phyloP scores from a whole-genome alignment of 2,329 filamentous ascomycete species.

The Elsinoe fawcettii region DNA sequence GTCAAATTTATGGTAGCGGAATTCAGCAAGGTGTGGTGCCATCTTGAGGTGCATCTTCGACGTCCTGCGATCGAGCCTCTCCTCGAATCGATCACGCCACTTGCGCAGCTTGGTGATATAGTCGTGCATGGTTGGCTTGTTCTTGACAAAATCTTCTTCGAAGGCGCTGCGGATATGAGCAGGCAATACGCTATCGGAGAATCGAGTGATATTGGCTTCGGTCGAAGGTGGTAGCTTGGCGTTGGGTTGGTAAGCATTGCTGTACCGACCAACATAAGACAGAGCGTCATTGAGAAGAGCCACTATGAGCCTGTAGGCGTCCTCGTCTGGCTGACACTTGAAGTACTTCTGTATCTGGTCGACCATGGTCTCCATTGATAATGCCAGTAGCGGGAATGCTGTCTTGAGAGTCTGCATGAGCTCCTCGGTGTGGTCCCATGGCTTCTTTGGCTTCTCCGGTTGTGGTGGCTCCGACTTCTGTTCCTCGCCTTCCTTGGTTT shows the following conservation, averaged over 20 bases:
- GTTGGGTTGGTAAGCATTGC: conserved; percentile 77
- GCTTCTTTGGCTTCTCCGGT: conserved; percentile 56
- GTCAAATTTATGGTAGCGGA: conserved; percentile 95
- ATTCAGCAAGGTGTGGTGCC: conserved; percentile 88
- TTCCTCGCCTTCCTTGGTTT: conserved; percentile 18
- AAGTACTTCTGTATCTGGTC: conserved; percentile 99
- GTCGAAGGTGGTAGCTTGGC: conserved; percentile 84
- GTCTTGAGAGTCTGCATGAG: conserved; percentile 94
- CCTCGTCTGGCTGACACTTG: conserved; percentile 96
- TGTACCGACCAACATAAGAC: conserved; percentile 83
- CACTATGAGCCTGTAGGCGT: conserved; percentile 95
- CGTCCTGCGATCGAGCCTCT: conserved; percentile 82
- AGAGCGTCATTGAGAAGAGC: conserved; percentile 91
- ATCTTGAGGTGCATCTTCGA: conserved; percentile 68
- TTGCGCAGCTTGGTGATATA: conserved; percentile 95
- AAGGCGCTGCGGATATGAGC: conserved; percentile 93
- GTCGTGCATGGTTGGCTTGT: conserved; percentile 95
- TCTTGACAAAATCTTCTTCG: conserved; percentile 89
- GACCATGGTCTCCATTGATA: conserved; percentile 99
- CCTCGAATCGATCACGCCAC: conserved; percentile 97
- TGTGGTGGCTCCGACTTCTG: conserved; percentile 27
- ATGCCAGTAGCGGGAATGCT: conserved; percentile 85
- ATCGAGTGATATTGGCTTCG: conserved; percentile 92
- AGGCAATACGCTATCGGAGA: conserved; percentile 92
- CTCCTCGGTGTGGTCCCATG: conserved; percentile 95